phyloP scores from a whole-genome alignment of 768 basidiomycete genomes.

The Amanita subjunquillea region DNA sequence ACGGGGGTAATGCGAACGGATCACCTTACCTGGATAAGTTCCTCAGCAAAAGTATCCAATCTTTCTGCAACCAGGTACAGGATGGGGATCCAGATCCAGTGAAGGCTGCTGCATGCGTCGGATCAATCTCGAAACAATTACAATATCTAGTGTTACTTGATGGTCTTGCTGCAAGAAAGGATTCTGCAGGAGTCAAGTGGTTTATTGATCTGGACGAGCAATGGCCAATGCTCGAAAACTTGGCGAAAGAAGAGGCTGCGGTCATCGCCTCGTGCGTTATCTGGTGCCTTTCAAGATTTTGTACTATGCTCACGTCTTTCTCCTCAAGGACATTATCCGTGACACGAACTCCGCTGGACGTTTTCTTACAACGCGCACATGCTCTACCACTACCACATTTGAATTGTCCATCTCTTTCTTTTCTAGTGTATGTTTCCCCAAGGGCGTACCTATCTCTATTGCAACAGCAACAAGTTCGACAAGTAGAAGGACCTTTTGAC shows the following conservation, averaged over 20 bases:
- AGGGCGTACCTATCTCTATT: slow-evolving; percentile 55
- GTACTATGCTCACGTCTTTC: neutral
- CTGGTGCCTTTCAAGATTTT: neutral
- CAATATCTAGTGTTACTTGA: slow-evolving; percentile 68
- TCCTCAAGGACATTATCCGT: slow-evolving; percentile 26
- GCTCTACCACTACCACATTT: slow-evolving; percentile 68
- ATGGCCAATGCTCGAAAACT: slow-evolving; percentile 33
- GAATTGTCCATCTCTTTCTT: slow-evolving; percentile 55
- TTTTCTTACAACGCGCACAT: slow-evolving; percentile 56
- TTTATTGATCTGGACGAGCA: slow-evolving; percentile 57
- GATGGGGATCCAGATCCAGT: slow-evolving; percentile 44
- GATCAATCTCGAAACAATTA: slow-evolving; percentile 42
- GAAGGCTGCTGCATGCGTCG: slow-evolving; percentile 39
- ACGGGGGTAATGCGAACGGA: slow-evolving; percentile 32
- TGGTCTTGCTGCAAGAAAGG: slow-evolving; percentile 47
- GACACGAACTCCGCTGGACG: slow-evolving; percentile 50
- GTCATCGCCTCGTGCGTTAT: slow-evolving; percentile 41
- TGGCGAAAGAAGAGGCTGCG: slow-evolving; percentile 45
- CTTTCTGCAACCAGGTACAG: slow-evolving; percentile 52
- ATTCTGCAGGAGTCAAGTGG: slow-evolving; percentile 62
- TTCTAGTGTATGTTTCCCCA: slow-evolving; percentile 64
- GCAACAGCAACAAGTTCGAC: slow-evolving; percentile 18
- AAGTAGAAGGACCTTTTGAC: slow-evolving; percentile 23
- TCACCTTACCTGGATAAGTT: slow-evolving; percentile 56
- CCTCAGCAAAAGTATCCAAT: slow-evolving; percentile 42